phyloP scores from a whole-genome alignment of 2,329 filamentous ascomycete genomes.

The Phialemonium atrogriseum region DNA sequence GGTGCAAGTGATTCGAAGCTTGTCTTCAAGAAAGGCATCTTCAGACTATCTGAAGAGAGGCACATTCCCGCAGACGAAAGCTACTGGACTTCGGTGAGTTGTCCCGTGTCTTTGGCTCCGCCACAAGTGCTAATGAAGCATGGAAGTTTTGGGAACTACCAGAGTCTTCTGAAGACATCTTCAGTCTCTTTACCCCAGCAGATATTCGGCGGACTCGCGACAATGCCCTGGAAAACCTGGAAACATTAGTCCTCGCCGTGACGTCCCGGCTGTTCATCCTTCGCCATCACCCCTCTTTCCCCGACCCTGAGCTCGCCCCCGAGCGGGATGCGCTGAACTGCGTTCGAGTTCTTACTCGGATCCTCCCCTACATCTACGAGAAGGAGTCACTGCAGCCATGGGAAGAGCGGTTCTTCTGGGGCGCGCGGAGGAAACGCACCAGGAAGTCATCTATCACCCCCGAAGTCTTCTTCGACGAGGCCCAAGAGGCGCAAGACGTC shows the following conservation, averaged over 20 bases:
- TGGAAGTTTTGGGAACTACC: conserved; percentile 91
- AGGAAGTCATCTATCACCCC: conserved; percentile 56
- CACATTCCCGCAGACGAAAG: conserved; percentile 80
- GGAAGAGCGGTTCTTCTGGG: conserved; percentile 95
- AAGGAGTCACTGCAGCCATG: conserved; percentile 72
- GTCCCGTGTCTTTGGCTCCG: conserved; percentile 7
- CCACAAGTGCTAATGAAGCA: conserved; percentile 5
- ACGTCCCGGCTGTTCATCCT: conserved; percentile 76
- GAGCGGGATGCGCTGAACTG: conserved; percentile 92
- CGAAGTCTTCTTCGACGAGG: conserved; percentile 80
- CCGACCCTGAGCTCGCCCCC: conserved; percentile 74
- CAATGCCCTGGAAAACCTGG: conserved; percentile 75
- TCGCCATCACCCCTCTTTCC: conserved; percentile 84
- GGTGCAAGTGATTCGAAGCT: conserved; percentile 98
- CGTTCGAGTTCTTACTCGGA: conserved; percentile 78
- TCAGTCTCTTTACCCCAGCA: conserved; percentile 84
- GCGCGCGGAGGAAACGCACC: conserved; percentile 61
- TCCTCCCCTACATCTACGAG: conserved; percentile 90
- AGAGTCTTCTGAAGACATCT: conserved; percentile 91
- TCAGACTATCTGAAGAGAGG: conserved; percentile 85
- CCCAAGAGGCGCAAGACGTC: conserved; percentile 44
- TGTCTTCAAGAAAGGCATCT: conserved; percentile 97
- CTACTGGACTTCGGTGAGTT: conserved; percentile 83
- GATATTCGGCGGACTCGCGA: conserved; percentile 87
- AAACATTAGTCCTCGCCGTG: conserved; percentile 77